These are phyloP conservation scores for Solidago caesia DNA, from an alignment of 129 eudicot species.

Conservation along the genomic window DNA sequence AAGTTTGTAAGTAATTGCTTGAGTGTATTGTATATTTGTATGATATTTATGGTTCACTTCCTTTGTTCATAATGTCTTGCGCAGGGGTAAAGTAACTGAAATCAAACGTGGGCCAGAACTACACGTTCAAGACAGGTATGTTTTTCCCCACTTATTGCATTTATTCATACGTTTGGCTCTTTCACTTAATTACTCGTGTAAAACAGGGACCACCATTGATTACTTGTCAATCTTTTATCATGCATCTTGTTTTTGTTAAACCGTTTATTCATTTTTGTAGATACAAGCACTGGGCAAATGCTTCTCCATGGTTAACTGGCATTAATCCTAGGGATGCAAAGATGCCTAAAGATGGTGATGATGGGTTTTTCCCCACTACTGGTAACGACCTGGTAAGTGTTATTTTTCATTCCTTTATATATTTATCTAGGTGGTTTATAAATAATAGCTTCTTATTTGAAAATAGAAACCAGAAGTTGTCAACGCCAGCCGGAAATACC, in stretches of 20 bases:
- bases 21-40: background rate
- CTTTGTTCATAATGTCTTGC: conserved; percentile 24
- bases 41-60: conserved; percentile 1
- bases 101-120: conserved; percentile 77
- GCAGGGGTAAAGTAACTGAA: conserved; percentile 61
- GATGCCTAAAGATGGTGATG: conserved; percentile 96
- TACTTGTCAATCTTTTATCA: background rate
- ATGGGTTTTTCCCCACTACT: conserved; percentile 88
- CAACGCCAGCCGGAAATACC: conserved; percentile 83
- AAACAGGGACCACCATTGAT: background rate
- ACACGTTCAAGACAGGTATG: conserved; percentile 67
- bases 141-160: background rate
- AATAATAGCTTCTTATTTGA: conserved; percentile 12
- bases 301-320: conserved; percentile 87
- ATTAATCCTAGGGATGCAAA: conserved; percentile 78
- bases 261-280: conserved; percentile 35
- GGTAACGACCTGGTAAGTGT: conserved; percentile 80
- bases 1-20: conserved; percentile 12
- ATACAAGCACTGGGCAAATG: conserved; percentile 72
- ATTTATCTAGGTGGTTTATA: conserved; percentile 4
- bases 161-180: background rate
- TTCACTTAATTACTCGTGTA: background rate
- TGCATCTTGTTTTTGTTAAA: conserved; percentile 22
- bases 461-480: conserved; percentile 92
- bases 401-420: background rate